Evolutionary conservation across 1,284 basidiomycete species (phyloP).

Genomic region (Irpex sp.): DNA sequence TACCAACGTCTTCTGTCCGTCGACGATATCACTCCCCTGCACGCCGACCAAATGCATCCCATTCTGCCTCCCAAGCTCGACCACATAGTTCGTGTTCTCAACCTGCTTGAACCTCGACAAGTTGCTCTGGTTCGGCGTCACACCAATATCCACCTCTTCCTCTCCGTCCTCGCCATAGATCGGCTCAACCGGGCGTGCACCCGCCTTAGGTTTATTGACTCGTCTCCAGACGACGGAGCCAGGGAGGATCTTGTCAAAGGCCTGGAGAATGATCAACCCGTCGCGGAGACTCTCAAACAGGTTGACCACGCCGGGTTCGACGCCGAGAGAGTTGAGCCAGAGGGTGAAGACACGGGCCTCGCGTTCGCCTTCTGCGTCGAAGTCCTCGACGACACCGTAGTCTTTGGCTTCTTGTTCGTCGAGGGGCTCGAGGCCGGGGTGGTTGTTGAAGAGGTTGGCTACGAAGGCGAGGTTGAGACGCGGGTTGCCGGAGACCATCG

Average conservation of each 20-base stretch:
- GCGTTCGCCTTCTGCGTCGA: conserved; percentile 97
- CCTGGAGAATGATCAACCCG: conserved; percentile 88
- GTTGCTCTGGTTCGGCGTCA: conserved; percentile 76
- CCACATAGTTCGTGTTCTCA: conserved; percentile 96
- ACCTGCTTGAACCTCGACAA: conserved; percentile 96
- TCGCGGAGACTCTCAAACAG: conserved; percentile 95
- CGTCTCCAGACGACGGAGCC: conserved; percentile 93
- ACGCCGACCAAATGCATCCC: conserved; percentile 97
- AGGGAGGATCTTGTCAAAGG: conserved; percentile 94
- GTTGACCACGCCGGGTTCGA: conserved; percentile 95
- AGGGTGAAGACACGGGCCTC: conserved; percentile 97
- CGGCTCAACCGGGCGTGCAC: conserved; percentile 27
- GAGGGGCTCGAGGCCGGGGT: conserved; percentile 89
- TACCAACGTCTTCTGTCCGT: conserved; percentile 87
- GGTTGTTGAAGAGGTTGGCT: conserved; percentile 97
- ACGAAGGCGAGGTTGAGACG: conserved; percentile 98
- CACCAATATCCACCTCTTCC: conserved; percentile 72
- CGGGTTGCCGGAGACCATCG: conserved; percentile 93
- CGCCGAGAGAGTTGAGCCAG: conserved; percentile 96
- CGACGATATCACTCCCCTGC: conserved; percentile 96
- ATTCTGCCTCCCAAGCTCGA: conserved; percentile 91
- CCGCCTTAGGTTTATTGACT: conserved; percentile 88
- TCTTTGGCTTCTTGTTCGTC: conserved; percentile 87
- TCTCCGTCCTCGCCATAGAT: conserved; percentile 39
- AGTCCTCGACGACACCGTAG: conserved; percentile 90